Evolutionary conservation across 2,329 filamentous ascomycete species (phyloP).

Genomic region (Epichloe coenophiala): DNA sequence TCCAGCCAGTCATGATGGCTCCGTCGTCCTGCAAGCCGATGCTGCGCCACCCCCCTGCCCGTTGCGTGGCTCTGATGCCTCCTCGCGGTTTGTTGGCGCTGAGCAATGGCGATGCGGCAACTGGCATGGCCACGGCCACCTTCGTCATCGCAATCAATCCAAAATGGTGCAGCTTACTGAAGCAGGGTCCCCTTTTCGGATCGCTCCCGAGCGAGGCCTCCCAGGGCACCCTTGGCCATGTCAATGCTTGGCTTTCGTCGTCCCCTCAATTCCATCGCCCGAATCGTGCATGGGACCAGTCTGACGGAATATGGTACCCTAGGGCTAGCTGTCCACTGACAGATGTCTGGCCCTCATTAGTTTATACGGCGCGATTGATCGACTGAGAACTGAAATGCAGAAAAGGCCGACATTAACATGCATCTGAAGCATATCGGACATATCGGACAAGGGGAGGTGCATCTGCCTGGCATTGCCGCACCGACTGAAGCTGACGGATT

Average conservation of each 20-base stretch:
- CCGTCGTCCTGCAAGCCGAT: too few relatives aligned
- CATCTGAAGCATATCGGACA: background rate
- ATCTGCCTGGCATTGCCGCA: background rate
- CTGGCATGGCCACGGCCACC: background rate
- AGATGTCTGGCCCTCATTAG: background rate
- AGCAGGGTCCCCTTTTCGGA: constrained; percentile 1
- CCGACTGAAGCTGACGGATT: background rate
- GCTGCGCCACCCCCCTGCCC: background rate
- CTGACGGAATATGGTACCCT: background rate
- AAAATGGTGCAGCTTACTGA: background rate
- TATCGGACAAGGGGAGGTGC: background rate
- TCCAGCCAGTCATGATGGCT: too few relatives aligned
- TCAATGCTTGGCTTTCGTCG: background rate
- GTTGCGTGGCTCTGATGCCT: background rate
- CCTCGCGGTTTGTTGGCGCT: background rate
- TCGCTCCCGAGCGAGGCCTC: constrained; percentile 7
- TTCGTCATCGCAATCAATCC: constrained; percentile 1
- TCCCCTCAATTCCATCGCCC: background rate
- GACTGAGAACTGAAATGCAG: too few relatives aligned
- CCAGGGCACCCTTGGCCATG: constrained; percentile 1
- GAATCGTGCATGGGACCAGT: background rate
- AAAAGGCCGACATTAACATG: background rate
- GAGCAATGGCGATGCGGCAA: background rate
- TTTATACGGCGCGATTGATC: too few relatives aligned
- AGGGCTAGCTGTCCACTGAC: background rate